A percentile compares a stretch with the other conserved stretches of the same genome.
Conservation (phyloP, 2,329 filamentous ascomycete species). For the Pseudogymnoascus verrucosus region DNA sequence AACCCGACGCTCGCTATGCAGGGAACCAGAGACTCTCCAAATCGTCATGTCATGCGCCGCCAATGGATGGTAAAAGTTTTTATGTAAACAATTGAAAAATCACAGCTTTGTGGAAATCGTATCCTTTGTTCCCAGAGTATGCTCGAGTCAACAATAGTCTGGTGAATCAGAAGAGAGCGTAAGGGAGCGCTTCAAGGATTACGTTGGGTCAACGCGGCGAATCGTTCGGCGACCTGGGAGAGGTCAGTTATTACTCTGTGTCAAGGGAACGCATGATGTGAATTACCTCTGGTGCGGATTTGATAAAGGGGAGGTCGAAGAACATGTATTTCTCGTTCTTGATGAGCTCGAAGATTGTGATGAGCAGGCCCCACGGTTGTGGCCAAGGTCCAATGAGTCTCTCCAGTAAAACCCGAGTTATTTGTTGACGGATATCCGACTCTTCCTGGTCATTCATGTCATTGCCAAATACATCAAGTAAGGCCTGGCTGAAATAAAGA, state of each 20-base stretch:
- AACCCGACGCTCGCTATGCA: slow-evolving; percentile 7
- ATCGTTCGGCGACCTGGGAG: background rate
- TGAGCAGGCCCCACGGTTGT: slow-evolving; percentile 90
- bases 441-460: slow-evolving; percentile 69
- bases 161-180: background rate
- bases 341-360: slow-evolving; percentile 78
- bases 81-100: slow-evolving; percentile 9
- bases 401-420: slow-evolving; percentile 82
- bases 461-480: slow-evolving; percentile 77
- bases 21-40: slow-evolving; percentile 6
- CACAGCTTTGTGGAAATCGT: background rate
- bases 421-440: slow-evolving; percentile 77
- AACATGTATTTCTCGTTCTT: slow-evolving; percentile 89
- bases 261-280: background rate
- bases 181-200: background rate
- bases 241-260: background rate
- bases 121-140: background rate
- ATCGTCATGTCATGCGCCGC: slow-evolving; percentile 5
- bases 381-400: slow-evolving; percentile 81
- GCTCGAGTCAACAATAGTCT: slow-evolving; percentile 4
- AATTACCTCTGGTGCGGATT: slow-evolving; percentile 75
- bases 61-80: slow-evolving; percentile 5
- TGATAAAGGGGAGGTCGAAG: slow-evolving; percentile 89
- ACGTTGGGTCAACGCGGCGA: background rate
- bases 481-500: slow-evolving; percentile 80